Conservation (phyloP, 2,329 filamentous ascomycete genomes). For the Davidsoniella neocaledoniae region DNA sequence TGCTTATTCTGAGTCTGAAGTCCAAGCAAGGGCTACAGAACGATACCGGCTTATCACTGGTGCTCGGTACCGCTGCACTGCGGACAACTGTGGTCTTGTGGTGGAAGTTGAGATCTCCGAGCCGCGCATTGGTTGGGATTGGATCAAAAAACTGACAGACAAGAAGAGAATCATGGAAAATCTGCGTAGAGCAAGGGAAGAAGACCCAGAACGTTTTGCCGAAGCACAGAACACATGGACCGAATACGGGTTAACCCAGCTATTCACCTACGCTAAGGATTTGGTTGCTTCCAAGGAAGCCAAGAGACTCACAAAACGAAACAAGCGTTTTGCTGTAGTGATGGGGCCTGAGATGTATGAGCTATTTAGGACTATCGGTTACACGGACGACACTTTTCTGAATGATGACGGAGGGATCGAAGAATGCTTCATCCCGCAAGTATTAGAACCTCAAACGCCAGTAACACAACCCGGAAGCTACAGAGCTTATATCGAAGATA, state of each 20-base stretch:
- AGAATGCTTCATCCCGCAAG: slow-evolving; percentile 23
- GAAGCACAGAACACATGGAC: slow-evolving; percentile 26
- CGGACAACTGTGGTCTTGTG: slow-evolving; percentile 9
- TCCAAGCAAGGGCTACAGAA: slow-evolving; percentile 6
- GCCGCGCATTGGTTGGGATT: slow-evolving; percentile 28
- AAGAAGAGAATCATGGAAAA: slow-evolving; percentile 26
- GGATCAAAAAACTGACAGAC: slow-evolving; percentile 29
- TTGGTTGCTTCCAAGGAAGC: slow-evolving; percentile 24
- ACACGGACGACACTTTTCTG: slow-evolving; percentile 24
- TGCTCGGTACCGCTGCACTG: slow-evolving; percentile 11
- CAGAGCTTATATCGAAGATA: slow-evolving; percentile 32
- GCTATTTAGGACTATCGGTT: slow-evolving; percentile 34
- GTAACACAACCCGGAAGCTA: slow-evolving; percentile 24
- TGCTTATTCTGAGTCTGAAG: slow-evolving; percentile 7
- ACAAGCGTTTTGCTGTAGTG: slow-evolving; percentile 37
- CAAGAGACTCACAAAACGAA: slow-evolving; percentile 35
- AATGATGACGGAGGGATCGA: slow-evolving; percentile 24
- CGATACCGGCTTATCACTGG: slow-evolving; percentile 11
- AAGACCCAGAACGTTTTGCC: slow-evolving; percentile 32
- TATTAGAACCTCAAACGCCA: slow-evolving; percentile 15
- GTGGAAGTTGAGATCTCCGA: slow-evolving; percentile 28
- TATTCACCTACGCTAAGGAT: slow-evolving; percentile 36
- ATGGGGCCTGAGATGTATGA: slow-evolving; percentile 33
- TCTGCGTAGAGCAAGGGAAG: slow-evolving; percentile 22
- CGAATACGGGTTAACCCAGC: slow-evolving; percentile 25